Percentiles rank a stretch among this genome's conserved stretches.
Evolutionary conservation across 2,329 filamentous ascomycete genomes (phyloP).

Genomic region (Claviceps purpurea): DNA sequence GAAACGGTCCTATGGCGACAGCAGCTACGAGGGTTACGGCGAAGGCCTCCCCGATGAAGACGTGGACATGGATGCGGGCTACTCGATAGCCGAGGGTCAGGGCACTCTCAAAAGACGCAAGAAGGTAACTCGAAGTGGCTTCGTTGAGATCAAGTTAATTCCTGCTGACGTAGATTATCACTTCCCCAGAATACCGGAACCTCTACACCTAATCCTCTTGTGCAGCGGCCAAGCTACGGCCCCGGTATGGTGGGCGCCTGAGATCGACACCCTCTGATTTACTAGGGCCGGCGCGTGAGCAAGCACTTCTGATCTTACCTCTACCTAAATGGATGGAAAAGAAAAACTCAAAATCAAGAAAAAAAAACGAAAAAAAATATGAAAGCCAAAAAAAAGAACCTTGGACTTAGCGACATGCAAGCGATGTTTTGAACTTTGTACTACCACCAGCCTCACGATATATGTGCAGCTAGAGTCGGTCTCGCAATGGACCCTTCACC

Average conservation of each 20-base stretch:
- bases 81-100: conserved; percentile 61
- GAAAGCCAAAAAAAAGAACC: neutral
- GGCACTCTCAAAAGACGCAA: conserved; percentile 52
- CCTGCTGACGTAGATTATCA: conserved; percentile 6
- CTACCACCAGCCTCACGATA: neutral
- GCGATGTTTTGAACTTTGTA: neutral
- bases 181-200: conserved; percentile 30
- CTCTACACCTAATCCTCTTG: conserved; percentile 28
- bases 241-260: conserved; percentile 46
- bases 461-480: neutral
- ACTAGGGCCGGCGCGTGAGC: no score
- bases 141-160: no score
- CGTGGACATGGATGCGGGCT: conserved; percentile 40
- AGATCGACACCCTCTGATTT: conserved; percentile 5
- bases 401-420: neutral
- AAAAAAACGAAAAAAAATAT: neutral
- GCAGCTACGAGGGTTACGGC: conserved; percentile 60
- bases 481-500: neutral
- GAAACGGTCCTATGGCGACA: conserved; percentile 65
- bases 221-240: conserved; percentile 41
- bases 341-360: neutral
- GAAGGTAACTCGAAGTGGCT: conserved; percentile 32
- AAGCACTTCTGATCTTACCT: neutral
- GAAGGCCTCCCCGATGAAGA: conserved; percentile 61
- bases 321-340: neutral